Evolutionary conservation across 2,329 filamentous ascomycete species (phyloP).

Genomic region (Epichloe brachyelytri): DNA sequence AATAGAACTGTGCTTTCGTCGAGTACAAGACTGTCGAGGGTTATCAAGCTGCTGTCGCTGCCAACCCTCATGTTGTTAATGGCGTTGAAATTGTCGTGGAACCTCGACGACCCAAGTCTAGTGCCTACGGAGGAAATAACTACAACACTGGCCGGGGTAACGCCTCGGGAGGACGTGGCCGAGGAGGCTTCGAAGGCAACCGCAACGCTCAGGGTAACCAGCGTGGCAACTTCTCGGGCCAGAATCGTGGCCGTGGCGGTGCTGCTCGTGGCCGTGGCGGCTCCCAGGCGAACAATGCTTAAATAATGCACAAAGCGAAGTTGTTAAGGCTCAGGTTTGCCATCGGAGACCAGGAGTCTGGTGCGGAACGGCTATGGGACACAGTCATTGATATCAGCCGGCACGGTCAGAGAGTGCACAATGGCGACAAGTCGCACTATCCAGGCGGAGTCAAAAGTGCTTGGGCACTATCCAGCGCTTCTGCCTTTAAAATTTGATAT

Average conservation of each 20-base stretch:
- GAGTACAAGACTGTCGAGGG: constrained; percentile 74
- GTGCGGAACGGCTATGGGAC: neutral
- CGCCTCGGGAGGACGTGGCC: constrained; percentile 43
- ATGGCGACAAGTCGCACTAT: neutral
- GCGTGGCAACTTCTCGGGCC: constrained; percentile 58
- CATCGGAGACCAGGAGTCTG: neutral
- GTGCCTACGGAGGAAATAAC: constrained; percentile 57
- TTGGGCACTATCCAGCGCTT: neutral
- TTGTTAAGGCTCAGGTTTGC: neutral
- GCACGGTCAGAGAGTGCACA: neutral
- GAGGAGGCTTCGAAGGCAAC: constrained; percentile 48
- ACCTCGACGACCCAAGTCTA: constrained; percentile 68
- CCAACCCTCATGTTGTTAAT: constrained; percentile 77
- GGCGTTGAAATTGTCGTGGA: constrained; percentile 77
- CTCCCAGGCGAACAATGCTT: constrained; percentile 40
- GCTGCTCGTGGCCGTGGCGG: constrained; percentile 51
- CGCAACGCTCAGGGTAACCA: constrained; percentile 47
- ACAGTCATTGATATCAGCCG: neutral
- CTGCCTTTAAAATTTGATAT: neutral
- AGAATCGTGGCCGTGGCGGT: constrained; percentile 52
- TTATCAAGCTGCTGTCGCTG: constrained; percentile 69
- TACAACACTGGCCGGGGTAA: constrained; percentile 50
- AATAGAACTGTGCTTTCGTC: constrained; percentile 88
- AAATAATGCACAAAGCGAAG: constrained; percentile 8
- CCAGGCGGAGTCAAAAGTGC: neutral